Conservation (phyloP, 176 grass and related monocot genomes). For the Puya raimondii region DNA sequence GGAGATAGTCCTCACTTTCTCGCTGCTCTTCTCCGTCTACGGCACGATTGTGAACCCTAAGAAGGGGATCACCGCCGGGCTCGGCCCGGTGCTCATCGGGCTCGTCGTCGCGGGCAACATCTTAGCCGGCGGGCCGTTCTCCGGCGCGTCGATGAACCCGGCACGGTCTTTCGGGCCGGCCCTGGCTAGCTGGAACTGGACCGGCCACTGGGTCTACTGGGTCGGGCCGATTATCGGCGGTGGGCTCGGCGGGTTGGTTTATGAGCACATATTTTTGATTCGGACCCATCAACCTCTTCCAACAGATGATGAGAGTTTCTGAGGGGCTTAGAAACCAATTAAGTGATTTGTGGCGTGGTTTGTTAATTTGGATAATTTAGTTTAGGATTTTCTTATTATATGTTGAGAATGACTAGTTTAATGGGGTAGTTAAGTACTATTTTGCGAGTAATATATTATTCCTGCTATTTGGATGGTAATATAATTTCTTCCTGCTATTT, state of each 20-base stretch:
- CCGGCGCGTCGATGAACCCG: conserved; percentile 85
- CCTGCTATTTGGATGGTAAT: too few species aligned
- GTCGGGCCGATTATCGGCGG: conserved; percentile 62
- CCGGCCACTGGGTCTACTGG: conserved; percentile 87
- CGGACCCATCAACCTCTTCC: conserved; percentile 35
- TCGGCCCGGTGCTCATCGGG: conserved; percentile 50
- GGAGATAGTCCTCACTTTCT: conserved; percentile 85
- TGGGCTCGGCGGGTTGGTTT: conserved; percentile 32
- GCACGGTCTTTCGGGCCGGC: conserved; percentile 74
- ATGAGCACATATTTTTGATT: conserved; percentile 50
- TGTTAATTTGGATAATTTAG: too few species aligned
- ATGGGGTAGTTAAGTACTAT: too few species aligned
- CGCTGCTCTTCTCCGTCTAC: conserved; percentile 73
- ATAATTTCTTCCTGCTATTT: too few species aligned
- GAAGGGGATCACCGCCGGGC: conserved; percentile 10
- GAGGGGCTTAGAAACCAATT: background rate
- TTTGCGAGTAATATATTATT: too few species aligned
- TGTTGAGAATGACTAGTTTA: too few species aligned
- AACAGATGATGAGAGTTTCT: conserved; percentile 36
- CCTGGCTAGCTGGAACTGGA: conserved; percentile 38
- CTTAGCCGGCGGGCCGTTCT: conserved; percentile 58
- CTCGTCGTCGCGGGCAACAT: conserved; percentile 72
- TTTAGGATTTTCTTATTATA: too few species aligned
- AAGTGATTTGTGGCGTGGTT: too few species aligned
- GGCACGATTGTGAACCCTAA: conserved; percentile 57